Percentiles rank a stretch among this genome's conserved stretches.
phyloP scores from a whole-genome alignment of 1,139 yeast species.

The Lizanozyma gosingica region DNA sequence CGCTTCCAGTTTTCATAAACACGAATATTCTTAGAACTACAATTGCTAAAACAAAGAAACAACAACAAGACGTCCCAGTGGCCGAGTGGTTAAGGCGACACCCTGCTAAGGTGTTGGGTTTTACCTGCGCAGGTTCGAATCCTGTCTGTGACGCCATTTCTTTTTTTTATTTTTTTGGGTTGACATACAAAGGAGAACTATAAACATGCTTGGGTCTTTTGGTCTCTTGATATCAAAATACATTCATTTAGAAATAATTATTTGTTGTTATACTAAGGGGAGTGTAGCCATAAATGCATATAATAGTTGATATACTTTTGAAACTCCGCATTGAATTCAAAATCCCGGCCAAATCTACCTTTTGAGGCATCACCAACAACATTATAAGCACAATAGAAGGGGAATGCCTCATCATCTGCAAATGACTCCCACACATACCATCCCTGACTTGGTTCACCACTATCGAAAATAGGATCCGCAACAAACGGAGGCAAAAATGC shows the following conservation, averaged over 20 bases:
- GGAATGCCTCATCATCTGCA: constrained; percentile 11
- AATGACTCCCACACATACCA: constrained; percentile 15
- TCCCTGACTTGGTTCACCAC: constrained; percentile 18
- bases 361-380: constrained; percentile 15
- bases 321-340: neutral
- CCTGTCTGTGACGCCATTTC: constrained; percentile 46
- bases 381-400: constrained; percentile 30
- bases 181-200: no score
- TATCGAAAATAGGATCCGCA: constrained; percentile 8
- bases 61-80: constrained; percentile 12
- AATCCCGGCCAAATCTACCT: neutral
- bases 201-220: no score
- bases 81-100: constrained; percentile 17
- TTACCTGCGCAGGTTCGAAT: constrained; percentile 59
- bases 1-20: no score
- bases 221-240: no score
- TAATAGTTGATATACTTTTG: neutral
- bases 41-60: no score
- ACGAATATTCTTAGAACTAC: no score
- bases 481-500: constrained; percentile 18
- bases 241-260: no score
- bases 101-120: constrained; percentile 30
- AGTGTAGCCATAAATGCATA: neutral
- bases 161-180: no score
- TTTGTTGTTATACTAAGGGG: no score